Evolutionary conservation across 2,329 filamentous ascomycete genomes (phyloP).

Genomic region (Phialophora expanda): DNA sequence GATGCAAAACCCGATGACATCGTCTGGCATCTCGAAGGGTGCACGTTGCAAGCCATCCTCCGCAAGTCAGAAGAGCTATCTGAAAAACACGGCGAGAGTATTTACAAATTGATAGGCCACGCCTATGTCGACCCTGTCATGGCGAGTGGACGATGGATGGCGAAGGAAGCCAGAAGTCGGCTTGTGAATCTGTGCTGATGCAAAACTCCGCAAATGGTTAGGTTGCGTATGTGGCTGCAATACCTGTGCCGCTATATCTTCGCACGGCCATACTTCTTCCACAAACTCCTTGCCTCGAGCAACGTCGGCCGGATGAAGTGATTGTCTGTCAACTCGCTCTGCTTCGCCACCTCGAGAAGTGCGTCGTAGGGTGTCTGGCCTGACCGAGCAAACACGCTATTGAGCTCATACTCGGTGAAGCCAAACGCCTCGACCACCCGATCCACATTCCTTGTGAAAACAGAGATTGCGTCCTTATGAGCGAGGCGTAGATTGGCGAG

Average conservation of each 20-base stretch:
- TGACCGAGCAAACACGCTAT: constrained; percentile 37
- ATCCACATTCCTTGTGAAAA: constrained; percentile 27
- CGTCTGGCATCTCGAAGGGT: constrained; percentile 33
- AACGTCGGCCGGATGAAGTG: constrained; percentile 33
- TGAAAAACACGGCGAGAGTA: constrained; percentile 8
- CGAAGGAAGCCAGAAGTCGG: constrained; percentile 23
- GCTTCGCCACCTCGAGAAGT: constrained; percentile 34
- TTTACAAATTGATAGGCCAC: constrained; percentile 27
- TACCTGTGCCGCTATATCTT: constrained; percentile 21
- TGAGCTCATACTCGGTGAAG: constrained; percentile 40
- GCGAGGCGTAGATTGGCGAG: constrained; percentile 27
- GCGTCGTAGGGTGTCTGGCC: constrained; percentile 38
- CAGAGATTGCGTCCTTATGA: constrained; percentile 33
- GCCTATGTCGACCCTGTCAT: constrained; percentile 31
- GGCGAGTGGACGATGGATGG: constrained; percentile 31
- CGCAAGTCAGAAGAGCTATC: constrained; percentile 20
- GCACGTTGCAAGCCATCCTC: constrained; percentile 29
- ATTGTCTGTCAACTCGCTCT: constrained; percentile 39
- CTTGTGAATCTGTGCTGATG: constrained; percentile 34
- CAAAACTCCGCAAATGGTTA: background rate
- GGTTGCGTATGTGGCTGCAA: background rate
- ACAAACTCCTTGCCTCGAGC: constrained; percentile 35
- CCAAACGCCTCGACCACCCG: constrained; percentile 36
- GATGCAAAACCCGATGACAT: constrained; percentile 25
- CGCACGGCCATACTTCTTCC: constrained; percentile 32